A percentile compares a stretch with the other conserved stretches of the same genome.
Conservation (phyloP, 352 stramenopile species). For the Phytopythium cucurbitacearum region DNA sequence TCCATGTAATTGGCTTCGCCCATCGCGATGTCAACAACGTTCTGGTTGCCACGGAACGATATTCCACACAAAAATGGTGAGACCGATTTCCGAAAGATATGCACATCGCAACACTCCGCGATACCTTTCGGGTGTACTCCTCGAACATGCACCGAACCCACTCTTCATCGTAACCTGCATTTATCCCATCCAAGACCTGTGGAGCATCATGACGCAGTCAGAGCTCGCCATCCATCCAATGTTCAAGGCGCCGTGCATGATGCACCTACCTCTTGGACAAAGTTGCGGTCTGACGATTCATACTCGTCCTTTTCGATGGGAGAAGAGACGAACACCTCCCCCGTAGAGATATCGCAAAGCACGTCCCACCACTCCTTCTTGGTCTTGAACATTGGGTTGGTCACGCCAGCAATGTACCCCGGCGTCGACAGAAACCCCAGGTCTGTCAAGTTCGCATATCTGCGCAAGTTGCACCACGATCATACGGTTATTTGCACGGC, state of each 20-base stretch:
- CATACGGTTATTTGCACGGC: not conserved
- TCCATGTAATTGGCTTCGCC: constrained; percentile 78
- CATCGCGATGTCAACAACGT: constrained; percentile 75
- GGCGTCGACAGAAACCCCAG: constrained; percentile 79
- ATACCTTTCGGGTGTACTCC: constrained; percentile 79
- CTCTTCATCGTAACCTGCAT: constrained; percentile 77
- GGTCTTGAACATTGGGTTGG: constrained; percentile 91
- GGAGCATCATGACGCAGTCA: constrained; percentile 1
- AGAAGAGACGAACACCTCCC: constrained; percentile 62
- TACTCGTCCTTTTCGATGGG: constrained; percentile 71
- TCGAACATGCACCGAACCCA: constrained; percentile 88
- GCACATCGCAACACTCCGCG: not conserved
- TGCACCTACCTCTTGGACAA: constrained; percentile 60
- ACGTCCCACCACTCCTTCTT: constrained; percentile 91
- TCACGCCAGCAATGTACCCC: constrained; percentile 88
- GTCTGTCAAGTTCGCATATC: constrained; percentile 88
- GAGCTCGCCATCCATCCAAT: not conserved
- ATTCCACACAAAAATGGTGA: not conserved
- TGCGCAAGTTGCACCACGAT: constrained; percentile 5
- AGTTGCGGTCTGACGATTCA: constrained; percentile 57
- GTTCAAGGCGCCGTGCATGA: not conserved
- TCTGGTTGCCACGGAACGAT: constrained; percentile 17
- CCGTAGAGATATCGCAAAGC: constrained; percentile 82
- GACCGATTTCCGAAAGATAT: not conserved
- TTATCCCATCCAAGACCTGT: constrained; percentile 77